Percentiles rank a stretch among this genome's conserved stretches.
phyloP scores from a whole-genome alignment of 768 basidiomycete species.

The Leccinellum luteum region DNA sequence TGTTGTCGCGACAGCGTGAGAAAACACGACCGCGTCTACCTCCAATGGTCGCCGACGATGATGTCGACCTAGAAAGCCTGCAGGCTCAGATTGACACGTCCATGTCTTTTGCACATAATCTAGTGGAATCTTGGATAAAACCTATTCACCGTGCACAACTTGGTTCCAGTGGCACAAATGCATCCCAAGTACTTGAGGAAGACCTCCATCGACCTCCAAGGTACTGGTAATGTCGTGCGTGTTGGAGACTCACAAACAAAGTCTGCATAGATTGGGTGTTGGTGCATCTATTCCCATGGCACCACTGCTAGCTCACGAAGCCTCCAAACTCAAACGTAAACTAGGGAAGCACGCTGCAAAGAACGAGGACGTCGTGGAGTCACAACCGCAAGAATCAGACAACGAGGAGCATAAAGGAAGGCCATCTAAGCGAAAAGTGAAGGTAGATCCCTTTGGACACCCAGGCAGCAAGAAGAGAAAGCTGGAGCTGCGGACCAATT shows the following conservation, averaged over 20 bases:
- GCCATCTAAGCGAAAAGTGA: constrained; percentile 57
- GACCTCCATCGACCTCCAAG: constrained; percentile 68
- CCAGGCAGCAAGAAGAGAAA: constrained; percentile 44
- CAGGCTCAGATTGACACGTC: constrained; percentile 84
- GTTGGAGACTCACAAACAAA: constrained; percentile 5
- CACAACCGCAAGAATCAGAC: constrained; percentile 28
- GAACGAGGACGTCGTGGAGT: constrained; percentile 40
- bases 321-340: constrained; percentile 59
- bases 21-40: too few relatives aligned
- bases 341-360: constrained; percentile 52
- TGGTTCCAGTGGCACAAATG: constrained; percentile 28
- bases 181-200: constrained; percentile 60
- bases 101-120: constrained; percentile 70
- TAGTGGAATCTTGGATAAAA: constrained; percentile 77
- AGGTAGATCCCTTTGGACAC: constrained; percentile 53
- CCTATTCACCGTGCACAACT: constrained; percentile 43
- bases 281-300: constrained; percentile 60
- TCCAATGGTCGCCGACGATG: constrained; percentile 46
- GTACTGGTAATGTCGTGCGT: constrained; percentile 34
- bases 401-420: constrained; percentile 58
- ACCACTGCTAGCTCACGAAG: constrained; percentile 47
- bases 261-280: constrained; percentile 60
- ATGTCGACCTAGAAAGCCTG: constrained; percentile 62
- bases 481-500: constrained; percentile 12
- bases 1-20: too few relatives aligned